Conservation (phyloP, 352 stramenopile species). For the Phytophthora nicotianae region DNA sequence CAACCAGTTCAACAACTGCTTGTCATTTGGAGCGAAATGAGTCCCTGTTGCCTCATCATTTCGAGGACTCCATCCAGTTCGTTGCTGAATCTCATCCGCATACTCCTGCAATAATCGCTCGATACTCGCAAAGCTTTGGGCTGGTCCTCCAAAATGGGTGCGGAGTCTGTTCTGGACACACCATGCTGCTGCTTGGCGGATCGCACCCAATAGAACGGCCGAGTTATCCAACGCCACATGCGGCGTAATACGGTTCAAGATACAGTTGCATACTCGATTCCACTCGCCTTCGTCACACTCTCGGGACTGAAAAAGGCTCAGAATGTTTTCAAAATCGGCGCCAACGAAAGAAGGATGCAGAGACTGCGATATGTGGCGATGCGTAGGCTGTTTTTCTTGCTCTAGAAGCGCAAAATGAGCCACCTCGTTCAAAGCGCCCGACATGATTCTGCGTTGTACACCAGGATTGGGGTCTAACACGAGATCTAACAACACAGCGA, state of each 20-base stretch:
- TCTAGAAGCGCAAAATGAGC: constrained; percentile 26
- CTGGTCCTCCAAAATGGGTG: constrained; percentile 75
- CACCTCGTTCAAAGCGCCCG: constrained; percentile 17
- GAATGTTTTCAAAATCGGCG: constrained; percentile 55
- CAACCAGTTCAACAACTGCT: constrained; percentile 40
- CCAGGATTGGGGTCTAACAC: constrained; percentile 21
- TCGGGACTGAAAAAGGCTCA: constrained; percentile 36
- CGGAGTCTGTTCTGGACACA: constrained; percentile 75
- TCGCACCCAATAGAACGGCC: constrained; percentile 31
- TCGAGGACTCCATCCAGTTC: constrained; percentile 8
- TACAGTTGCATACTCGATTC: constrained; percentile 38
- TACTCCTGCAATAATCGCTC: constrained; percentile 64
- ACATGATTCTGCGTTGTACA: constrained; percentile 18
- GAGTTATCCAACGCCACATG: constrained; percentile 20
- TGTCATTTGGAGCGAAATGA: background rate
- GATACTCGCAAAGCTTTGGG: constrained; percentile 79
- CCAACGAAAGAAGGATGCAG: constrained; percentile 42
- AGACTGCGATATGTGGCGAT: constrained; percentile 9
- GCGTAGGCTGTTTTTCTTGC: constrained; percentile 6
- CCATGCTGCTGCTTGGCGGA: constrained; percentile 67
- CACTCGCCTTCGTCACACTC: constrained; percentile 41
- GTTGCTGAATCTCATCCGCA: constrained; percentile 14
- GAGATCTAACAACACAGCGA: constrained; percentile 29
- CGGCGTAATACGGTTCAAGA: constrained; percentile 14
- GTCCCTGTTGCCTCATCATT: background rate